Evolutionary conservation across 345 rosid genomes (phyloP), one percentile per base, ranked within the genome.

Genomic region (Tarenaya hassleriana): DNA sequence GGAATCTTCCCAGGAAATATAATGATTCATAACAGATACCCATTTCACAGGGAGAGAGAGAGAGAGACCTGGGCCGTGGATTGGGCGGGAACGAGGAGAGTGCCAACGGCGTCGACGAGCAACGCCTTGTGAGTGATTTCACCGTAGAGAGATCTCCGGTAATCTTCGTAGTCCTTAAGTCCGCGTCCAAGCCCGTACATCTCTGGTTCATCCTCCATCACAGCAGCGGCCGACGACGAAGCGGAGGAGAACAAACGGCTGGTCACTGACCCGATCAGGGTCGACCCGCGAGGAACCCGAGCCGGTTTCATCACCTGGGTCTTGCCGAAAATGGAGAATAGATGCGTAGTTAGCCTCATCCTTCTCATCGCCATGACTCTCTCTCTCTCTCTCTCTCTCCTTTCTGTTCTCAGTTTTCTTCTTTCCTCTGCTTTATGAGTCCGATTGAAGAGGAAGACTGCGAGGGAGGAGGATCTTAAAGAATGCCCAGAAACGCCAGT

Each of bases 51-150:
- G 15, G 41, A 37, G 41, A 57, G 17, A 21, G 48, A 44, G 39
- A 27, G 41, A 32, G 11, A 29, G 39, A 92, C 98, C 94, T 88
- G 86, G 15, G 98, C 98, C 65, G 79, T 92, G 48, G 98, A 97
- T 69, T 85, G 98, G 14, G 98, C 87, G 17, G 98, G 98, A 70
- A 73, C 73, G 24, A 92, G 56, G 37, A 92, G 95, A 11, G 98
- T 92, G 39, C 98, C 98, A 47, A 72, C 98, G 17, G 94, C 98
- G 29, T 92, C 98, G 31, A 92, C 95, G 18, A 92, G 76, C 62
- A 92, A 68, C 50, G 95, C 97, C 70, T 78, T 88, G 49, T 88
- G 88, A 0, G 95, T 88, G 64, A 81, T 72, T 29, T 76, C 91
- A 3, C 95, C 98, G 32, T 83, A 92, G 7, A 85, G 72, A 40